These are phyloP conservation scores for Comarum palustre DNA, from an alignment of 306 rosid species.

Conservation along the genomic window DNA sequence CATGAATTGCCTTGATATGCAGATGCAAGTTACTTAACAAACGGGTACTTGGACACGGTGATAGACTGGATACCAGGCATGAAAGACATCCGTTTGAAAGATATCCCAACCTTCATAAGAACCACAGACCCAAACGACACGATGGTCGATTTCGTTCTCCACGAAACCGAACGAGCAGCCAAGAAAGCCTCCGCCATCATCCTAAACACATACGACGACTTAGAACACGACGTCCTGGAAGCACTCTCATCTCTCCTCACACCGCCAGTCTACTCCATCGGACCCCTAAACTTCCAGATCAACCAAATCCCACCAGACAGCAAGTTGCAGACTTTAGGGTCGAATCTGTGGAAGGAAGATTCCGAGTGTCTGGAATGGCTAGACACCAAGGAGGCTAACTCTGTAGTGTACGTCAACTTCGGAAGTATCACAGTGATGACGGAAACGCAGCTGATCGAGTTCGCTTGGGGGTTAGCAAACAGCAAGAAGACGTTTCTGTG, in stretches of 20 bases:
- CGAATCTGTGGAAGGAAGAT: conserved; percentile 74
- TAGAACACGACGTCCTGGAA: conserved; percentile 41
- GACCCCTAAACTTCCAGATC: conserved; percentile 42
- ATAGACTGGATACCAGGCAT: conserved; percentile 66
- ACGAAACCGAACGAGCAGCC: conserved; percentile 30
- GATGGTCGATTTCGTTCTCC: conserved; percentile 10
- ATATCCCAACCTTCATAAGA: conserved; percentile 52
- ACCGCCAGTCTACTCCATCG: conserved; percentile 48
- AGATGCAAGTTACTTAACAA: conserved; percentile 47
- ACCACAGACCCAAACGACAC: conserved; percentile 47
- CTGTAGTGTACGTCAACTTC: conserved; percentile 11
- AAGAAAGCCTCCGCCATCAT: conserved; percentile 48
- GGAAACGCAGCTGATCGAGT: conserved; percentile 9
- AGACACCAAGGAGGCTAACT: conserved; percentile 6
- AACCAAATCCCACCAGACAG: conserved; percentile 16
- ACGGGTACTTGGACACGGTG: conserved; percentile 49
- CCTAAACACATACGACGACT: conserved; percentile 52
- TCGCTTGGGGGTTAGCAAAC: conserved; percentile 14
- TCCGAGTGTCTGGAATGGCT: conserved; percentile 57
- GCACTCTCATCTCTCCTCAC: conserved; percentile 39
- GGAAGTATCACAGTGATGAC: conserved; percentile 15
- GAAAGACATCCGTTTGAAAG: conserved; percentile 44
- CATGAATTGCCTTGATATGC: background rate
- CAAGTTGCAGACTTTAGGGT: conserved; percentile 28
- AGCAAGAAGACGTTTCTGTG: background rate